Base-by-base conservation (phyloP, 2,329 filamentous ascomycete species). In the Botrytis aclada region DNA sequence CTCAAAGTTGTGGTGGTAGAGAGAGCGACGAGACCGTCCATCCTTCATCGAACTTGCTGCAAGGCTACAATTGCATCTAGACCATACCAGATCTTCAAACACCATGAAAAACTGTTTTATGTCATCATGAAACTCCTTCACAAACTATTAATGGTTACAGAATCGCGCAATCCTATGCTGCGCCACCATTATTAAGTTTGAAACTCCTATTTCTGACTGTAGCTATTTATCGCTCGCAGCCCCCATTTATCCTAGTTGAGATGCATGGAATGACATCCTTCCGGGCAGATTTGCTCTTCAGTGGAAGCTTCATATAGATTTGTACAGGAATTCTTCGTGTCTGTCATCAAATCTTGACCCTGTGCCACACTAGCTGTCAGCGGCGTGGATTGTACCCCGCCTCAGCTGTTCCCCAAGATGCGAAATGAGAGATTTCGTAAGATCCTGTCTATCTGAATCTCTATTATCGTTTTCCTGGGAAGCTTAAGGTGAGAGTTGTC, bases 231-330 rank as follows among this genome's bases (percentile, higher is more conserved):
- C 22, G n/a, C 62, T 14, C 62, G 41, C 62, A n/a, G 45, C 51
- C 29, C 64, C 62, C 37, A 67, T 60, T 56, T 45, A 65, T 47
- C 37, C 51, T 67, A 60, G 32, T 47, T 18, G 16, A 37, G 16
- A 16, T 47, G 25, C 70, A 72, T 66, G 70, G 70, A 39, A 58
- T 41, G 61, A 22, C 63, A 72, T 72, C 70, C 62, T 67, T 18
- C 51, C 8, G 34, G 62, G 45, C 20, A 47, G 47, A 37, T 32
- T 32, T 45, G 8, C 34, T 47, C 25, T 56, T 41, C 32, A 58
- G 37, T 58, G 39, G 62, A 72, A 72, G 61, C 70, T 58, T 47
- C 70, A 67, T 72, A 67, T 72, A 72, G 47, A 47, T 54, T 56
- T 60, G 10, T 47, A 67, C 6, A 56, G 62, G 29, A 29, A 18